Conservation (phyloP, 2,329 filamentous ascomycete genomes). For the Aspergillus sp. region DNA sequence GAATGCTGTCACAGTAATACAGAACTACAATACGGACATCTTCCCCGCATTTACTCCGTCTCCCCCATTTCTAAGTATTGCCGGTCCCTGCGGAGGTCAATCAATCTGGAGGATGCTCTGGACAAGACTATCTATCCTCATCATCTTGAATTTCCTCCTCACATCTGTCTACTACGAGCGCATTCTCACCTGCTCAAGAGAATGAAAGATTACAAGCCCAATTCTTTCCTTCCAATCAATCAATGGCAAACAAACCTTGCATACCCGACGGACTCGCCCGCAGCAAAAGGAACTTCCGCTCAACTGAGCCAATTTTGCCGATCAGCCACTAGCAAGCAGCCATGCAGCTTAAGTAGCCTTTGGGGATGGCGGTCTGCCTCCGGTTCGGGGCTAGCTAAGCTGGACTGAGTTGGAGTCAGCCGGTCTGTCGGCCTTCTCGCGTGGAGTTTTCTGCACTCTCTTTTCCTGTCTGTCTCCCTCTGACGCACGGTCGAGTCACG, state of each 20-base stretch:
- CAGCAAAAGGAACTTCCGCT: not conserved
- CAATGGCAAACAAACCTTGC: not conserved
- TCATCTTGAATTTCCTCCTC: not conserved
- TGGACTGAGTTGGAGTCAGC: not conserved
- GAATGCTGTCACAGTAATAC: not conserved
- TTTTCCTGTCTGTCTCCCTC: not conserved
- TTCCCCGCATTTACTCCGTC: not conserved
- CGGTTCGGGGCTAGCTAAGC: not conserved
- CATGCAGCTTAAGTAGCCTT: not conserved
- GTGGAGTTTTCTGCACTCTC: not conserved
- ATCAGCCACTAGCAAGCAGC: not conserved
- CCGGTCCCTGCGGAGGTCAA: not conserved
- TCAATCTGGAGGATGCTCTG: not conserved
- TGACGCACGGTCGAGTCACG: not conserved
- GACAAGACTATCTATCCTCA: not conserved
- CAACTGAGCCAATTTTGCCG: not conserved
- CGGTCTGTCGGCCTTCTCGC: too few species aligned
- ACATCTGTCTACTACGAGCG: not conserved
- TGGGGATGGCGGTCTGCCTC: not conserved
- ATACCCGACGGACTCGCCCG: not conserved
- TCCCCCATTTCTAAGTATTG: too few species aligned
- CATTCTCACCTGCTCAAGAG: not conserved
- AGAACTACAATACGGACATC: not conserved
- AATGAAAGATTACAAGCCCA: not conserved
- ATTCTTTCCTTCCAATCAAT: not conserved